phyloP scores from a whole-genome alignment of 164 flowering plant species.

The Berberis thunbergii region DNA sequence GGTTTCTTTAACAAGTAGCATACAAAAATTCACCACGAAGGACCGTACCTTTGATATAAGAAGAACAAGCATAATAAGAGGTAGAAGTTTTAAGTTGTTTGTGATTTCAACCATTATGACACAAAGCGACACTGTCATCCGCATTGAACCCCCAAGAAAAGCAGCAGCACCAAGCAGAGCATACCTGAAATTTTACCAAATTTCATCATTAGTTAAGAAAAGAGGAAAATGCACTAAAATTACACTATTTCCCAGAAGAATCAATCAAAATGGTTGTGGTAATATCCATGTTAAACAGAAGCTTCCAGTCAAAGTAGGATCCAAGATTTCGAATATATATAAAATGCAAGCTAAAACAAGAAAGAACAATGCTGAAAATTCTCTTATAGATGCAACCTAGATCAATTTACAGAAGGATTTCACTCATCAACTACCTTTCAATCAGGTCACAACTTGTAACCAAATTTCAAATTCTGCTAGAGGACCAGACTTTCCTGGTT shows the following conservation, averaged over 20 bases:
- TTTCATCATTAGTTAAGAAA: background rate
- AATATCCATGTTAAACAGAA: background rate
- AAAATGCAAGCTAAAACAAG: background rate
- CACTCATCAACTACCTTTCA: background rate
- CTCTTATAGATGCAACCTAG: background rate
- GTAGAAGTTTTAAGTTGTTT: conserved; percentile 83
- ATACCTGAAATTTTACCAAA: conserved; percentile 39
- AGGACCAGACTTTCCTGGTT: too few relatives aligned
- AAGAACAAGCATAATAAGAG: conserved; percentile 97
- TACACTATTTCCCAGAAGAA: too few relatives aligned
- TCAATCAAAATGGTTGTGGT: background rate
- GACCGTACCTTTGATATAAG: conserved; percentile 84
- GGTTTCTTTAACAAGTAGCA: background rate
- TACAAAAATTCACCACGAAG: background rate
- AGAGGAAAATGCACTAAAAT: too few relatives aligned
- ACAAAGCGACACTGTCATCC: conserved; percentile 96
- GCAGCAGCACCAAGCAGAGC: conserved; percentile 98
- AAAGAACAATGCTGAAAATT: background rate
- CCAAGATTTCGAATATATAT: background rate
- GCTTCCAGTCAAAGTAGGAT: background rate
- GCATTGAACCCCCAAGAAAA: conserved; percentile 98
- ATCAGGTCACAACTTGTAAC: background rate
- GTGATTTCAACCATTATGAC: conserved; percentile 99
- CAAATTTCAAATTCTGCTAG: too few relatives aligned
- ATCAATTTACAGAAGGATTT: background rate